A percentile compares a stretch with the other conserved stretches of the same genome.
Conservation (phyloP, 139 green algal genomes). For the Asterochloris sp. region DNA sequence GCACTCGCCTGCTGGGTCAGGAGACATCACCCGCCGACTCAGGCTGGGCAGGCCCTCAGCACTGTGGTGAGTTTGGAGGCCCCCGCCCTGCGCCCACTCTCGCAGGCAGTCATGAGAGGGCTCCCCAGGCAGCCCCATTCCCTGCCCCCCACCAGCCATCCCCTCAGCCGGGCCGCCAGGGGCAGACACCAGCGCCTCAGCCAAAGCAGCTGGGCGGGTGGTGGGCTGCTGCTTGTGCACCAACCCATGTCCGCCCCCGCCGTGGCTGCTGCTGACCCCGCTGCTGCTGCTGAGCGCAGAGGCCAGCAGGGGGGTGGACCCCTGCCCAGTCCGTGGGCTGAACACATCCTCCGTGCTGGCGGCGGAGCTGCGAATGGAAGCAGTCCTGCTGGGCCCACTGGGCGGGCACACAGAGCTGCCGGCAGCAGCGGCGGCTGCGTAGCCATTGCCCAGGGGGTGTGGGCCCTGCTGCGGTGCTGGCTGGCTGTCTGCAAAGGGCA, state of each 20-base stretch:
- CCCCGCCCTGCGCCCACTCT: too few species aligned
- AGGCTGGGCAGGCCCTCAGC: too few species aligned
- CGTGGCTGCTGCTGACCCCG: neutral
- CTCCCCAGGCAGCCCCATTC: too few species aligned
- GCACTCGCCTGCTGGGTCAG: too few species aligned
- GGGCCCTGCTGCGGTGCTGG: neutral
- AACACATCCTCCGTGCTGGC: slow-evolving; percentile 10
- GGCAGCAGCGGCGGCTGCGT: too few species aligned
- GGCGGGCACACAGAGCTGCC: too few species aligned
- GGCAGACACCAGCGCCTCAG: too few species aligned
- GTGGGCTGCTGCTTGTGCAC: neutral
- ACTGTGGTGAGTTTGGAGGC: too few species aligned
- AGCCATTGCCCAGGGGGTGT: neutral
- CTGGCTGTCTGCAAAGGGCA: neutral
- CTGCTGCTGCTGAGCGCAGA: neutral
- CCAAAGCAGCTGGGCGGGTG: neutral
- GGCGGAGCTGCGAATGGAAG: slow-evolving; percentile 10
- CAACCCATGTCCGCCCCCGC: neutral
- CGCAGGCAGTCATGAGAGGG: too few species aligned
- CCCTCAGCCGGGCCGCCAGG: neutral
- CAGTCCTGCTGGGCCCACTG: too few species aligned
- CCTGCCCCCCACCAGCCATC: neutral
- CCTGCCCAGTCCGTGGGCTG: neutral
- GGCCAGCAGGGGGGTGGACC: neutral
- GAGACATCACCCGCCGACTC: too few species aligned